Evolutionary conservation across 208 protist genomes (phyloP), one percentile per base, ranked within the genome.

Genomic region (Trypanosoma boissoni): DNA sequence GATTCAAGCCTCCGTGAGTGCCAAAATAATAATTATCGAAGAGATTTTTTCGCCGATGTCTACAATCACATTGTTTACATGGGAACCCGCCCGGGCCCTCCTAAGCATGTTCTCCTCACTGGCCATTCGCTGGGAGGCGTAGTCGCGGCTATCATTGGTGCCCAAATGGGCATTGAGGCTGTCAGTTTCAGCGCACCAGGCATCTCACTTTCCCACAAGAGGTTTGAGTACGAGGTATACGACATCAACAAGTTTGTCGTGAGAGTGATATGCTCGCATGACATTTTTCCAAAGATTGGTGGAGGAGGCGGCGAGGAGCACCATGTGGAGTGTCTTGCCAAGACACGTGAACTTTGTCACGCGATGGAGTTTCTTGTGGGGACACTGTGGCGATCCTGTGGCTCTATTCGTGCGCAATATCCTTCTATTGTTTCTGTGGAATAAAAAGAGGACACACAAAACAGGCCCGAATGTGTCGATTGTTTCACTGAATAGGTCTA

Each of bases 61-160:
- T 76, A 81, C 56, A 92, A 92, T 60, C 85, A 92, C 67, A 36
- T 92, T 31, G 55, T 57, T 20, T 86, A 82, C 53, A 46, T 86
- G 3, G 83, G 65, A 43, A 71, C 54, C 21, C 31, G 52, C 9
- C 41, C 63, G 4, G 45, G 46, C 12, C 59, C 34, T 12, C 75
- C 78, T 16, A 54, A 64, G 26, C 65, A 86, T 43, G 54, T 90
- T 48, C 43, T 93, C 18, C 39, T 94, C 20, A 90, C 83, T 12
- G 87, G 87, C 1, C 87, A 94, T 70, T 94, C 87, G 2, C 69
- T 94, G 26, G 87, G 83, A 21, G 87, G 87, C 10, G 68, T 76
- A 20, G 70, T 91, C 18, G 83, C 81, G 12, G 58, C 80, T 7
- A 88, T 94, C 64, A 69, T 94, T 39, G 87, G 67, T 9, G 61